A percentile compares a stretch with the other conserved stretches of the same genome.
phyloP scores from a whole-genome alignment of 768 basidiomycete genomes.

The Suillus variegatus region DNA sequence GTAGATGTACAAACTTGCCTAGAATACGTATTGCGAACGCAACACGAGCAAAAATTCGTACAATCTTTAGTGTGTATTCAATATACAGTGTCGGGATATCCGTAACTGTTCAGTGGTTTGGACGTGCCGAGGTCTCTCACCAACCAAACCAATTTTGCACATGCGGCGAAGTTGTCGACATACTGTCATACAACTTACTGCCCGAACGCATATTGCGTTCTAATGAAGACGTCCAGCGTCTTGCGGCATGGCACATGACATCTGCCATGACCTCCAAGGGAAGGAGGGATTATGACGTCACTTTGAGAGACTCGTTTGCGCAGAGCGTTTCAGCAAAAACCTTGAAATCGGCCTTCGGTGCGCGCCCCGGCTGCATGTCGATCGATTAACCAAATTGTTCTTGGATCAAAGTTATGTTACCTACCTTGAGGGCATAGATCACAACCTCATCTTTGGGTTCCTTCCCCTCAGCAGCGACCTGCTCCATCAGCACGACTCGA shows the following conservation, averaged over 20 bases:
- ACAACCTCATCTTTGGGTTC: constrained; percentile 44
- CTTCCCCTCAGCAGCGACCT: constrained; percentile 28
- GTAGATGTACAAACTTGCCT: background rate
- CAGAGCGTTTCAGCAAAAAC: constrained; percentile 50
- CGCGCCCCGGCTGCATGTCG: constrained; percentile 35
- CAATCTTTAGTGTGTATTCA: constrained; percentile 1
- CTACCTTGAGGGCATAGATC: constrained; percentile 67
- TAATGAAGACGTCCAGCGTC: background rate
- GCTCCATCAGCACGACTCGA: constrained; percentile 57
- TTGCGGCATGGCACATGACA: background rate
- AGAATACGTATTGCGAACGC: background rate
- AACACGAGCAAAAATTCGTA: background rate
- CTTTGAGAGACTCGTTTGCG: constrained; percentile 35
- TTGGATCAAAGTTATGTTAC: constrained; percentile 8
- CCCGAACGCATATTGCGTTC: background rate
- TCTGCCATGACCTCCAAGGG: background rate
- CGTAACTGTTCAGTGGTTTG: background rate
- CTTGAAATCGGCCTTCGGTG: constrained; percentile 53
- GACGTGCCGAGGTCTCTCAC: background rate
- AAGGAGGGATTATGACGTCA: background rate
- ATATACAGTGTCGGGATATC: constrained; percentile 1
- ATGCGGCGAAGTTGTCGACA: background rate
- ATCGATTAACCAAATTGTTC: background rate
- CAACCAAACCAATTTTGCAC: background rate
- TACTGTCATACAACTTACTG: background rate